These are phyloP conservation scores for Codiaeum variegatum DNA, from an alignment of 441 rosid genomes.

Conservation along the genomic window DNA sequence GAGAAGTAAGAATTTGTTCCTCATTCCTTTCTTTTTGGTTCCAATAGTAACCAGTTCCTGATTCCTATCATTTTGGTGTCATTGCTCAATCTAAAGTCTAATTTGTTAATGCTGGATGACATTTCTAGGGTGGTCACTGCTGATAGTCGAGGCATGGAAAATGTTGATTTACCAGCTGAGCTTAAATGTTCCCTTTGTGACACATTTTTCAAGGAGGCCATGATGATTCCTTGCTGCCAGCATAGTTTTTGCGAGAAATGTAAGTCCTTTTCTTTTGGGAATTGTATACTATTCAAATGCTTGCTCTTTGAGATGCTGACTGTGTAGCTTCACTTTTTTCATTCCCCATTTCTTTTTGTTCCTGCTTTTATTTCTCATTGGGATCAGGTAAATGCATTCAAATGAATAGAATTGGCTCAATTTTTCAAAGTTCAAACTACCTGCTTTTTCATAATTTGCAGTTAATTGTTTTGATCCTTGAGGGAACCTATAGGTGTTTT, in stretches of 20 bases:
- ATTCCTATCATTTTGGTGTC: not conserved
- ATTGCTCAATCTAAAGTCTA: constrained; percentile 9
- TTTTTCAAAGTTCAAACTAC: not conserved
- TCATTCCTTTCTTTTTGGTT: not conserved
- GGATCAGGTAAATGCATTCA: not conserved
- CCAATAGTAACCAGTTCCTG: too few relatives aligned
- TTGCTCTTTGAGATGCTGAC: not conserved
- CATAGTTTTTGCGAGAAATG: constrained; percentile 53
- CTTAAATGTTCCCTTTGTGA: constrained; percentile 45
- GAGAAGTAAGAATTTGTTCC: constrained; percentile 26
- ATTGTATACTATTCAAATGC: not conserved
- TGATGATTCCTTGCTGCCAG: constrained; percentile 63
- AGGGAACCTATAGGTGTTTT: not conserved
- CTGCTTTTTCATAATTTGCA: not conserved
- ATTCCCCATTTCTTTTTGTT: not conserved
- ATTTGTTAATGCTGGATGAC: constrained; percentile 15
- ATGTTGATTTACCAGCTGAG: constrained; percentile 37
- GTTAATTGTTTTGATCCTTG: not conserved
- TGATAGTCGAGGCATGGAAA: constrained; percentile 23
- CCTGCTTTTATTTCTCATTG: not conserved
- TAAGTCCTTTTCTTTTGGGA: constrained; percentile 27
- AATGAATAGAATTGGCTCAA: not conserved
- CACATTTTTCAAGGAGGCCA: constrained; percentile 42
- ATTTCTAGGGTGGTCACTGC: constrained; percentile 22
- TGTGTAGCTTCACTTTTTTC: not conserved